Evolutionary conservation across 2,329 filamentous ascomycete species (phyloP), one percentile per base, ranked within the genome.

Genomic region (Nannizziopsis arthrosporioides): DNA sequence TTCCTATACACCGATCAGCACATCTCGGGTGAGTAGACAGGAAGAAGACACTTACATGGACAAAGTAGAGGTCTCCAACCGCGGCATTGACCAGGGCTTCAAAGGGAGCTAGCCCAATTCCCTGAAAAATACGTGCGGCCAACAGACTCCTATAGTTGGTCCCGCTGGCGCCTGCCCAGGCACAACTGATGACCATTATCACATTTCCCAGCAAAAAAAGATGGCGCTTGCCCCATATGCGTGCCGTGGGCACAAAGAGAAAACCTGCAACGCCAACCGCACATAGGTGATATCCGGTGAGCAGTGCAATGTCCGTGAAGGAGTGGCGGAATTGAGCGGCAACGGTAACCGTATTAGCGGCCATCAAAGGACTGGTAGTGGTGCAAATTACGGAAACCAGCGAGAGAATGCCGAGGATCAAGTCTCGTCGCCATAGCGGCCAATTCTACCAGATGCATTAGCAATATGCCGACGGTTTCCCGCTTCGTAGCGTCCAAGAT

Each of bases 171-270:
- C 85, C 85, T 22, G 78, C 88, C 89, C 89, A 95, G 5, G 76
- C 78, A 55, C 81, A 85, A 49, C 82, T 84, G 38, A 76, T 71
- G 37, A 93, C 75, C 57, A 94, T 74, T 50, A 94, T 73, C 42
- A 85, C 54, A 40, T 82, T 81, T 6, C 87, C 88, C 1, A 93
- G 57, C 19, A 95, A 67, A 63, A 94, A 95, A 12, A 88, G 69
- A 69, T 95, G 90, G 36, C 89, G 77, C 67, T 94, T 95, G 35
- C 90, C 90, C 85, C 86, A 95, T 54, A 95, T 82, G 49, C 89
- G 79, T 15, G 85, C 87, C 0, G 83, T 85, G 0, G 90, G 85
- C 2, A 95, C 88, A 65, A 89, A 89, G 54, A 95, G 73, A 63
- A 92, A 79, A 44, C 85, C 88, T 1, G 84, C 83, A 11, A 87